These are phyloP conservation scores for Oropetium thomaeum DNA, from an alignment of 176 grass and related monocot species.

Conservation along the genomic window DNA sequence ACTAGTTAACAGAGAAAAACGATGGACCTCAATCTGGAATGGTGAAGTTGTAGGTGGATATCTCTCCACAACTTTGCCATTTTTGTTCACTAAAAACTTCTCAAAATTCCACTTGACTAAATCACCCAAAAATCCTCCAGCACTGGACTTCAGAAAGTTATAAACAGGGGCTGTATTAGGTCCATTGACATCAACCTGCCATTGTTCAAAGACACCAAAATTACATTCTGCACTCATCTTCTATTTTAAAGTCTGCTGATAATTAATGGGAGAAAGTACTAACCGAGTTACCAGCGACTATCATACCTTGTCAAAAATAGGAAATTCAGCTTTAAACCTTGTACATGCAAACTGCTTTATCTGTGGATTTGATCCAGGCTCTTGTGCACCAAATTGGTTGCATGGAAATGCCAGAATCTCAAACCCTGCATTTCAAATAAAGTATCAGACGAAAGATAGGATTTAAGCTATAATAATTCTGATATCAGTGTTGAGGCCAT, in stretches of 20 bases:
- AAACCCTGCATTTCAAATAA: constrained; percentile 65
- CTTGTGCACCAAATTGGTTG: constrained; percentile 99
- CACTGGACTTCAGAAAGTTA: constrained; percentile 91
- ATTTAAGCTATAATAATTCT: background rate
- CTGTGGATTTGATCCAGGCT: constrained; percentile 90
- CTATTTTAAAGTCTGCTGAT: background rate
- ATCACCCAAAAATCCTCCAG: constrained; percentile 96
- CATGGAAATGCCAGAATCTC: constrained; percentile 97
- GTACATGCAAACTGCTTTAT: constrained; percentile 99
- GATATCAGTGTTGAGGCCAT: background rate
- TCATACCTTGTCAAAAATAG: constrained; percentile 96
- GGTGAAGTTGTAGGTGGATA: constrained; percentile 97
- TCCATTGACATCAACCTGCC: constrained; percentile 96
- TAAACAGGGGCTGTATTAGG: constrained; percentile 88
- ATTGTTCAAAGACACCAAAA: constrained; percentile 16
- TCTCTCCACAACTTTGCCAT: constrained; percentile 89
- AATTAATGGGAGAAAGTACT: background rate
- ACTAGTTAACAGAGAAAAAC: constrained; percentile 11
- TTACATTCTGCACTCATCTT: constrained; percentile 7
- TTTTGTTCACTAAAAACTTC: constrained; percentile 96
- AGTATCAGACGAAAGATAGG: constrained; percentile 16
- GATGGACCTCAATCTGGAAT: constrained; percentile 89
- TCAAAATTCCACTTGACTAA: constrained; percentile 98
- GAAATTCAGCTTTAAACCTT: constrained; percentile 99
- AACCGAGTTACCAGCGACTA: background rate